A percentile compares a stretch with the other conserved stretches of the same genome.
Evolutionary conservation across 2,329 filamentous ascomycete species (phyloP).

Genomic region (Aspergillus calidoustus): DNA sequence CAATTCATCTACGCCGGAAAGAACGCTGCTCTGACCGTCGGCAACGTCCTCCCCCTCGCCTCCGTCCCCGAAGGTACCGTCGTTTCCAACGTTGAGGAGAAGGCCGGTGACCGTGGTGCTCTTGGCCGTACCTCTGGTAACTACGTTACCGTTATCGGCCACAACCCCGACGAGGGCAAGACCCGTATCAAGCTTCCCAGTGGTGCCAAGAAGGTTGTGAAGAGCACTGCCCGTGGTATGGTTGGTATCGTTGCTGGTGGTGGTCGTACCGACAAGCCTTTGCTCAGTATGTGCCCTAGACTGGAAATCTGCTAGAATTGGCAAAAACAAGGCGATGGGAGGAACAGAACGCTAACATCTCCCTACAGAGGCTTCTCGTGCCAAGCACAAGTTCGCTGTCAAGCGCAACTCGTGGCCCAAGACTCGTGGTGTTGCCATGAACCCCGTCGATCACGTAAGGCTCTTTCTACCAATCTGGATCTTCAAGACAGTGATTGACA

Average conservation of each 20-base stretch:
- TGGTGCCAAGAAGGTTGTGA: constrained; percentile 98
- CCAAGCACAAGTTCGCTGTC: constrained; percentile 99
- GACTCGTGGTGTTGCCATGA: constrained; percentile 99
- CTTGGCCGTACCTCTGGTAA: constrained; percentile 97
- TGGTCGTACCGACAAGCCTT: constrained; percentile 99
- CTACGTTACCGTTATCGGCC: constrained; percentile 97
- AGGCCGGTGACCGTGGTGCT: constrained; percentile 93
- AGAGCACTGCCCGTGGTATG: constrained; percentile 93
- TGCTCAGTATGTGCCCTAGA: constrained; percentile 70
- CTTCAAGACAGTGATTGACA: constrained; percentile 24
- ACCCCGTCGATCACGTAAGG: constrained; percentile 93
- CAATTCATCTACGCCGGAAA: constrained; percentile 99
- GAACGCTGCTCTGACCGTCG: constrained; percentile 94
- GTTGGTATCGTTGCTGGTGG: constrained; percentile 99
- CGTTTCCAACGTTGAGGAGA: constrained; percentile 99
- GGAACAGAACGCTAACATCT: constrained; percentile 45
- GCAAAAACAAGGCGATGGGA: background rate
- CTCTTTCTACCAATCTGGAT: constrained; percentile 5
- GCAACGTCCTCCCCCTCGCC: constrained; percentile 93
- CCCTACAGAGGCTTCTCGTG: constrained; percentile 87
- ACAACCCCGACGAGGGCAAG: constrained; percentile 99
- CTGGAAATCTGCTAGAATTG: background rate
- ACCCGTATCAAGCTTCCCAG: constrained; percentile 99
- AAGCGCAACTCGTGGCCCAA: constrained; percentile 99
- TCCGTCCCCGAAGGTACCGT: constrained; percentile 99